Evolutionary conservation across 495 filamentous ascomycete genomes (phyloP), one percentile per base, ranked within the genome.

Genomic region (Penicillium arizonense): DNA sequence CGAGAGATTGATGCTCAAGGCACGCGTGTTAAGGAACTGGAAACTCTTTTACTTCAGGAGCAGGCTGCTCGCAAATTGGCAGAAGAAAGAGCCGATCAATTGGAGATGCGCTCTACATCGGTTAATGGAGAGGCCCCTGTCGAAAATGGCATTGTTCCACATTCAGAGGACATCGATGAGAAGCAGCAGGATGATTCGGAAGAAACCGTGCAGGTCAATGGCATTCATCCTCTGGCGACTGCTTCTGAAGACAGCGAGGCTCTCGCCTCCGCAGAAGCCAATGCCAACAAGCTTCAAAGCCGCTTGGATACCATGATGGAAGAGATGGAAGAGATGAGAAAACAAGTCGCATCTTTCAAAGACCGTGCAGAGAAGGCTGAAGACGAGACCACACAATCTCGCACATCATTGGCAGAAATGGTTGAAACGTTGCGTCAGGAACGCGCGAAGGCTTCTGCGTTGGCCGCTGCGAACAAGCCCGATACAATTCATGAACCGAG

Each of bases 341-440:
- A 83, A 50, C 84, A 93, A 67, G 85, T 96, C 61, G 86, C 93
- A 43, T 71, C 72, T 0, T 96, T 90, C 71, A 86, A 86, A 57
- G 71, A 80, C 13, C 83, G 89, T 12, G 90, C 91, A 2, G 86
- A 96, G 66, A 82, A 73, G 42, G 91, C 92, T 3, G 91, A 96
- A 63, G 75, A 78, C 16, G 90, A 96, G 55, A 78, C 81, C 23
- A 77, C 80, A 50, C 73, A 78, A 34, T 79, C 83, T 43, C 83
- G 85, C 45, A 85, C 86, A 63, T 88, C 86, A 1, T 71, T 98
- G 20, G 85, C 87, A 0, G 90, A 96, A 64, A 93, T 97, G 91
- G 86, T 97, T 13, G 82, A 89, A 59, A 87, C 86, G 26, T 84
- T 96, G 39, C 82, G 89, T 41, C 76, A 76, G 56, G 86, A 85